Evolutionary conservation across 1,284 basidiomycete species (phyloP).

Genomic region (Cutaneotrichosporon arboriforme): DNA sequence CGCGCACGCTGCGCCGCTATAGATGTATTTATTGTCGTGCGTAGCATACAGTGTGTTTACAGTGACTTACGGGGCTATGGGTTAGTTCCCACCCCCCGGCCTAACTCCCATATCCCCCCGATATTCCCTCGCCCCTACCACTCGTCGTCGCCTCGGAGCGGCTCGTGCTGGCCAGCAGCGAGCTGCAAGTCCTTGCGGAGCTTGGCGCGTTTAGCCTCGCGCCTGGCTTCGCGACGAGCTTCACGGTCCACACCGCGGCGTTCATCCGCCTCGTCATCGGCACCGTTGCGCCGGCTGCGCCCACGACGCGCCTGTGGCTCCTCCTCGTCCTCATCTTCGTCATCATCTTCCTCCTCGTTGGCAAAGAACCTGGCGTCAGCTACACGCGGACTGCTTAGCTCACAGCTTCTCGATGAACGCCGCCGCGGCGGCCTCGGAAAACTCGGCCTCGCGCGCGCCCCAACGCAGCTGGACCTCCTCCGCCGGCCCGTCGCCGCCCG

Average conservation of each 20-base stretch:
- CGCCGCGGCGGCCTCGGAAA: constrained; percentile 39
- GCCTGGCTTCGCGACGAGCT: constrained; percentile 7
- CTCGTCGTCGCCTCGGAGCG: no score
- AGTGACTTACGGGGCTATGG: no score
- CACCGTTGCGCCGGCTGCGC: background rate
- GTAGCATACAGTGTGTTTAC: background rate
- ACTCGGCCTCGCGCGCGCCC: constrained; percentile 45
- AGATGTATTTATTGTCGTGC: background rate
- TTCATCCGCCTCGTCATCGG: background rate
- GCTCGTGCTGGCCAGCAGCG: constrained; percentile 26
- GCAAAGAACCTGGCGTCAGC: constrained; percentile 13
- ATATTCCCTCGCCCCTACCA: no score
- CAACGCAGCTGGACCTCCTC: constrained; percentile 37
- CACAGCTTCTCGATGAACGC: constrained; percentile 42
- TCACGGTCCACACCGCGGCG: background rate
- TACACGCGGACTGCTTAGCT: constrained; percentile 10
- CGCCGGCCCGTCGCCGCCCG: background rate
- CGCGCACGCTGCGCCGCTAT: background rate
- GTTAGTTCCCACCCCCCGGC: no score
- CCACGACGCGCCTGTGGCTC: constrained; percentile 11
- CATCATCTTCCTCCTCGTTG: constrained; percentile 9
- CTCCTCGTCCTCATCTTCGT: constrained; percentile 24
- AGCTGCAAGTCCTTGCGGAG: constrained; percentile 32
- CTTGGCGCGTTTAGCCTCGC: constrained; percentile 23
- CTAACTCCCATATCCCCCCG: no score